These are phyloP conservation scores for Candida sakaeoensis DNA, from an alignment of 805 yeast genomes.

Conservation along the genomic window DNA sequence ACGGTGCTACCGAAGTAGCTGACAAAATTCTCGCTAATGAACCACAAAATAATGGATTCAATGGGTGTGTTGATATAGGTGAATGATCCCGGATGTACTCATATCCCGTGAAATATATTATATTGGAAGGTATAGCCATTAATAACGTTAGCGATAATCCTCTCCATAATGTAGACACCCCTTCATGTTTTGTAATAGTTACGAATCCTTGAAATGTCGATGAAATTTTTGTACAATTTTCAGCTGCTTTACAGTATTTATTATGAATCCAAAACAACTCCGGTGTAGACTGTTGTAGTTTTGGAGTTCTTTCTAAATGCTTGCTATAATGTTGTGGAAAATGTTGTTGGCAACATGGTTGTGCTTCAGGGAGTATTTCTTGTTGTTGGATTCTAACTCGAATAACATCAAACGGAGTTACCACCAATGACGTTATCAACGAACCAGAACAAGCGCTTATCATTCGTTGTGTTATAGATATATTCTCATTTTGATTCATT, in stretches of 20 bases:
- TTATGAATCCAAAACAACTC: conserved; percentile 33
- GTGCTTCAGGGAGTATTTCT: conserved; percentile 43
- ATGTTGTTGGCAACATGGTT: conserved; percentile 24
- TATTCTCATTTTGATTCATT: conserved; percentile 20
- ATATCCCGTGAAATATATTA: conserved; percentile 91
- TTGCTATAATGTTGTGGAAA: conserved; percentile 11
- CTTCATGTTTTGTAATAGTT: conserved; percentile 69
- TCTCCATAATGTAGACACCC: conserved; percentile 76
- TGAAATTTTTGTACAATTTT: conserved; percentile 46
- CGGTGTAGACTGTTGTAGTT: conserved; percentile 33
- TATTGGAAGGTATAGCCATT: conserved; percentile 91
- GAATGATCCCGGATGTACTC: conserved; percentile 80
- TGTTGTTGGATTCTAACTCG: conserved; percentile 77
- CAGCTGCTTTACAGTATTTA: conserved; percentile 32
- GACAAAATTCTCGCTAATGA: conserved; percentile 77
- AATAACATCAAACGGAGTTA: conserved; percentile 81
- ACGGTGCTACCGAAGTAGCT: conserved; percentile 81
- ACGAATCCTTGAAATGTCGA: conserved; percentile 76
- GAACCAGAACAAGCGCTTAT: conserved; percentile 77
- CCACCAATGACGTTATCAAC: conserved; percentile 62
- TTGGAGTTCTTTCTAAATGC: conserved; percentile 26
- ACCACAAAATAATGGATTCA: conserved; percentile 85
- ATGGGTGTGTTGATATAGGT: conserved; percentile 37
- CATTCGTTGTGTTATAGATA: conserved; percentile 61
- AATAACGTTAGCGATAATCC: conserved; percentile 78